Base-by-base conservation (phyloP, 225 moss, liverwort and hornwort genomes). In the Polytrichum formosum region DNA sequence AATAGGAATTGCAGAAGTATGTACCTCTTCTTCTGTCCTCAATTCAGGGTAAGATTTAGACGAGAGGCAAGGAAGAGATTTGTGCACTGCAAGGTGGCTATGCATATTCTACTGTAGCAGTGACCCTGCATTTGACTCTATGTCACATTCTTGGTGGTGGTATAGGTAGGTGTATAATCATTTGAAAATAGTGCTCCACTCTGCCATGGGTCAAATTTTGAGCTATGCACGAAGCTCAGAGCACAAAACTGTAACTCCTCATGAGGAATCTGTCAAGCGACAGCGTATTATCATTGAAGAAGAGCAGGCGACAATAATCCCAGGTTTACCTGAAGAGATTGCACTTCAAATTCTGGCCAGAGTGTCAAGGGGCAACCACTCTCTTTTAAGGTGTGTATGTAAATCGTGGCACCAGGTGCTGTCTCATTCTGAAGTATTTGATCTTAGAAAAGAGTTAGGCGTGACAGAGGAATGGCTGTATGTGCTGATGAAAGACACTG, bases 401-500 rank as follows among this genome's bases (percentile, higher is more conserved):
- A 94, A 90, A 75, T 75, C 81, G 5, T 94, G 94, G 94, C 80
- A 88, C 37, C 84, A 87, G 69, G 88, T 94, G 27, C 84, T 97
- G 2, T 89, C 86, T 27, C 82, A 78, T 19, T 75, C 84, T 53
- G 94, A 97, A 74, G 74, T 97, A 59, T 97, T 94, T 71, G 84
- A 91, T 64, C 80, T 97, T 77, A 80, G 94, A 60, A 94, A 88
- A 80, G 97, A 97, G 86, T 83, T 93, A 61, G 77, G 85, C 53
- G 77, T 97, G 71, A 92, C 94, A 13, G 94, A 97, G 79, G 94
- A 97, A 82, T 97, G 97, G 97, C 80, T 97, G 64, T 97, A 97
- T 74, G 85, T 97, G 6, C 75, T 97, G 79, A 86, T 97, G 92
- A 97, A 97, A 73, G 91, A 97, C 70, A 91, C 91, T 30, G 90